phyloP scores from a whole-genome alignment of 257 asterid genomes.

The Striga asiatica region DNA sequence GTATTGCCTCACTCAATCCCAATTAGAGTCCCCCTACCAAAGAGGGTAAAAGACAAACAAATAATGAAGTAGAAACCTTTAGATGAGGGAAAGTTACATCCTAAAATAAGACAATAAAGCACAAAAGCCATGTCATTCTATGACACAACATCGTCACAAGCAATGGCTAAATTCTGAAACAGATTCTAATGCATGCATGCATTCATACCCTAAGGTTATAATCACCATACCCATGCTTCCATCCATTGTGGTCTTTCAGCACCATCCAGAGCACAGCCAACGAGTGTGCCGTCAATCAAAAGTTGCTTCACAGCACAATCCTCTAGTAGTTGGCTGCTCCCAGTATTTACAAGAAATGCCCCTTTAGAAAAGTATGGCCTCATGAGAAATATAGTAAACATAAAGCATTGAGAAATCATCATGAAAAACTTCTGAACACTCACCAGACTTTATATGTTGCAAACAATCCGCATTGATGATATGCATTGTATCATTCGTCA shows the following conservation, averaged over 20 bases:
- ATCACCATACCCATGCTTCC: slow-evolving; percentile 99
- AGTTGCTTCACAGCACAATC: slow-evolving; percentile 99
- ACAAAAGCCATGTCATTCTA: background rate
- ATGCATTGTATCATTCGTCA: slow-evolving; percentile 80
- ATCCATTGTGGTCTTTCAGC: slow-evolving; percentile 99
- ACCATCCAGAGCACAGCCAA: slow-evolving; percentile 98
- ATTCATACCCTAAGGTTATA: slow-evolving; percentile 60
- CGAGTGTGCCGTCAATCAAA: slow-evolving; percentile 86
- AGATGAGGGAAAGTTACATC: too few relatives aligned
- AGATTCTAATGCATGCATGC: slow-evolving; percentile 27
- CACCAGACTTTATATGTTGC: slow-evolving; percentile 94
- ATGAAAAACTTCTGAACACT: slow-evolving; percentile 3
- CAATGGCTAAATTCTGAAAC: slow-evolving; percentile 16
- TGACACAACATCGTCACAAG: slow-evolving; percentile 6
- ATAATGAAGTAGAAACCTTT: too few relatives aligned
- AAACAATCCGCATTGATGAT: slow-evolving; percentile 81
- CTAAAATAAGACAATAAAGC: too few relatives aligned
- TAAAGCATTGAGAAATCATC: background rate
- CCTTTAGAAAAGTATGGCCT: slow-evolving; percentile 44
- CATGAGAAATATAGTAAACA: slow-evolving; percentile 18
- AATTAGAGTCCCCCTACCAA: too few relatives aligned
- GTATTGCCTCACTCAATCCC: background rate
- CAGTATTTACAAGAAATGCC: slow-evolving; percentile 96
- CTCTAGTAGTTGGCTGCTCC: slow-evolving; percentile 94
- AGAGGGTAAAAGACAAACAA: too few relatives aligned